Evolutionary conservation across 345 rosid species (phyloP).

Genomic region (Pugionium dolabratum): DNA sequence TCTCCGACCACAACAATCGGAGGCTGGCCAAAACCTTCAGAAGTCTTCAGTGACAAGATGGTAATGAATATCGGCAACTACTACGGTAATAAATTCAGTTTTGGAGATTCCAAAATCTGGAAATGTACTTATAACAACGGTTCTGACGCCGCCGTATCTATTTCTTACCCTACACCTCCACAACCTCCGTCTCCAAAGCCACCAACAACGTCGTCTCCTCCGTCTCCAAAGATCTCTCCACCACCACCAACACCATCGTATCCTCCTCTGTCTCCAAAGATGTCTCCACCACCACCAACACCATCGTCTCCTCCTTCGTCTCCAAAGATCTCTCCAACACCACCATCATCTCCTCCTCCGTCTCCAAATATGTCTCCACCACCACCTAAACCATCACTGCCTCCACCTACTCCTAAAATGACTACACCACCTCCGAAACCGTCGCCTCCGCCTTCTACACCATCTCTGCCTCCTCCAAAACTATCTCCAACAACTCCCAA

Average conservation of each 20-base stretch:
- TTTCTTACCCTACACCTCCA: slow-evolving; percentile 37
- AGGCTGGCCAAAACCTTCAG: too few relatives aligned
- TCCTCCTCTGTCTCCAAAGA: too few relatives aligned
- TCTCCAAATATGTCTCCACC: background rate
- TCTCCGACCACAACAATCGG: too few relatives aligned
- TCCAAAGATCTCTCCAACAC: too few relatives aligned
- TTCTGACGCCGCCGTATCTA: slow-evolving; percentile 33
- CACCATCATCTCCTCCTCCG: too few relatives aligned
- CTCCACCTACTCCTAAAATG: background rate
- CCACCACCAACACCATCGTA: too few relatives aligned
- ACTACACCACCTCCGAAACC: slow-evolving; percentile 9
- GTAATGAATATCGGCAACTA: background rate
- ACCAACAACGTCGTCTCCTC: background rate
- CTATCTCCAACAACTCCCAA: slow-evolving; percentile 25
- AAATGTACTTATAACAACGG: slow-evolving; percentile 32
- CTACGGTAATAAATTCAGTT: background rate
- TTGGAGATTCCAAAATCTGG: slow-evolving; percentile 25
- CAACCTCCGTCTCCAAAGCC: slow-evolving; percentile 10
- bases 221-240: background rate
- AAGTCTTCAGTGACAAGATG: background rate
- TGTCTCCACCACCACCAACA: too few relatives aligned
- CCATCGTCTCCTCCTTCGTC: too few relatives aligned
- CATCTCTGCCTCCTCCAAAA: background rate
- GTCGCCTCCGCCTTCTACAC: background rate
- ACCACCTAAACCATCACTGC: slow-evolving; percentile 9